Conservation (phyloP, 2,329 filamentous ascomycete genomes). For the Cladosporium sp. region DNA sequence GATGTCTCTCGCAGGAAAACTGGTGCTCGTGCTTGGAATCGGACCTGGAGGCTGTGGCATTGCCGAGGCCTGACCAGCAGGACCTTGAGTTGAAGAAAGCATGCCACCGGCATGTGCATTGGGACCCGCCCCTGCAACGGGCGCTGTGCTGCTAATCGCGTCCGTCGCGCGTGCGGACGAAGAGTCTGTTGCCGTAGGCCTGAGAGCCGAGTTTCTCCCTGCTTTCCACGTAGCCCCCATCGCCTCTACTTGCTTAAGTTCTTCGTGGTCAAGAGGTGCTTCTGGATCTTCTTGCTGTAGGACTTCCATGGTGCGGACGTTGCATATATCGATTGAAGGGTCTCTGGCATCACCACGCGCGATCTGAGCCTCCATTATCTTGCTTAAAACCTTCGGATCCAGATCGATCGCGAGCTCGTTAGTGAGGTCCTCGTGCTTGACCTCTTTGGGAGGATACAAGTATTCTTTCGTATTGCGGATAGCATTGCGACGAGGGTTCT, state of each 20-base stretch:
- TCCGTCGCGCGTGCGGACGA: background rate
- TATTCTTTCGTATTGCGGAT: slow-evolving; percentile 50
- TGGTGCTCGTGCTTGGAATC: background rate
- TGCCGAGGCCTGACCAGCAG: background rate
- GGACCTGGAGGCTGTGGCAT: background rate
- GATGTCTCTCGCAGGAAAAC: background rate
- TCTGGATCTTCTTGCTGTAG: slow-evolving; percentile 31
- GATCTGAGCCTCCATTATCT: slow-evolving; percentile 52
- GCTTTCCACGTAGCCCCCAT: background rate
- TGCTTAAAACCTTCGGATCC: slow-evolving; percentile 58
- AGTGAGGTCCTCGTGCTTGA: slow-evolving; percentile 49
- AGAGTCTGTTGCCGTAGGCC: background rate
- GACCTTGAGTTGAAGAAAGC: background rate
- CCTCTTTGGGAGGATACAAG: slow-evolving; percentile 55
- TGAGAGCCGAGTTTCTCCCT: background rate
- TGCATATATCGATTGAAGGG: slow-evolving; percentile 31
- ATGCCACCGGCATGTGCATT: background rate
- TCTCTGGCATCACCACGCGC: slow-evolving; percentile 62
- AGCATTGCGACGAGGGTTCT: slow-evolving; percentile 67
- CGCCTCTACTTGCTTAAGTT: slow-evolving; percentile 25
- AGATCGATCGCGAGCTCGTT: slow-evolving; percentile 46
- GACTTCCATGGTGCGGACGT: slow-evolving; percentile 32
- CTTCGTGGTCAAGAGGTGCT: slow-evolving; percentile 28
- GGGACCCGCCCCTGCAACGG: background rate
- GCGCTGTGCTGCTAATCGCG: background rate